Conservation (phyloP, 116 monocot species). For the Phalaenopsis hybrid region DNA sequence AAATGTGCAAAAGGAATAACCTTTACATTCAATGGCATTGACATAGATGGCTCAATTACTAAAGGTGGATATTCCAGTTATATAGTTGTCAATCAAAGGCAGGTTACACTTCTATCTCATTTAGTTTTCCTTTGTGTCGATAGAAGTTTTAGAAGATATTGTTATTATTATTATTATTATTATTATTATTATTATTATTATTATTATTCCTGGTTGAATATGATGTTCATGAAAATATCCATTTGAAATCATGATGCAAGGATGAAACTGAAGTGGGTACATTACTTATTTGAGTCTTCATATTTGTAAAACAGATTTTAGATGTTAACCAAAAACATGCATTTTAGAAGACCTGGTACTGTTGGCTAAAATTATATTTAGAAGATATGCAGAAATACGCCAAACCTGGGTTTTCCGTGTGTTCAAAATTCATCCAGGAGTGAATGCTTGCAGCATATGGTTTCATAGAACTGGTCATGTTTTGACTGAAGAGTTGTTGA, state of each 20-base stretch:
- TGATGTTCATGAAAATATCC: not conserved
- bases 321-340: not conserved
- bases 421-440: not conserved
- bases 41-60: constrained; percentile 72
- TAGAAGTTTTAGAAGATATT: not conserved
- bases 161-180: not conserved
- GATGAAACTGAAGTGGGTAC: not conserved
- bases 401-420: not conserved
- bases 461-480: not conserved
- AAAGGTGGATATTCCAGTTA: constrained; percentile 80
- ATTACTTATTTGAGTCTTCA: too few relatives aligned
- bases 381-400: not conserved
- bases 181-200: too few relatives aligned
- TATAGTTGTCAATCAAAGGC: constrained; percentile 81
- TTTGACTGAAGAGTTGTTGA: not conserved
- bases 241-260: not conserved
- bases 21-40: constrained; percentile 54
- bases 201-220: not conserved
- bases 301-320: too few relatives aligned
- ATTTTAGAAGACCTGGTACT: not conserved
- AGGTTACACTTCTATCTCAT: constrained; percentile 10
- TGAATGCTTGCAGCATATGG: not conserved
- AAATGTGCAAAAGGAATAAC: constrained; percentile 33
- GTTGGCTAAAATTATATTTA: not conserved
- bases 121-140: not conserved